Percentiles rank a stretch among this genome's conserved stretches.
Conservation (phyloP, 2,329 filamentous ascomycete species). For the Talaromyces sp. region DNA sequence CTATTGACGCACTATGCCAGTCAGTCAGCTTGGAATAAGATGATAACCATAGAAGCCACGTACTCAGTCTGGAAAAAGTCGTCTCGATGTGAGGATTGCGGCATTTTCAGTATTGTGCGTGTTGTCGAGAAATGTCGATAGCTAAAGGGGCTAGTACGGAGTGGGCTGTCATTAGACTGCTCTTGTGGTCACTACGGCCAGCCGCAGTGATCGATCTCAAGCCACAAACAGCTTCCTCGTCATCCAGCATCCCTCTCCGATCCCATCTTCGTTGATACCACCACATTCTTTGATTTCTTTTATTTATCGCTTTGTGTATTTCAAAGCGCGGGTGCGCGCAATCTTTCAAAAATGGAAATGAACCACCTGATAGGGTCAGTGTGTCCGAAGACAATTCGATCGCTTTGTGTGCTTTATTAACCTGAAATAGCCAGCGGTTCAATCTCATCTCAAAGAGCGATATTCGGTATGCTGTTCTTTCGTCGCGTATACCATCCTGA, state of each 20-base stretch:
- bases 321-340: constrained; percentile 32
- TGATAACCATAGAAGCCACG: constrained; percentile 29
- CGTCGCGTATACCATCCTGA: neutral
- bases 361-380: constrained; percentile 50
- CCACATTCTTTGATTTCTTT: constrained; percentile 20
- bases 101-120: constrained; percentile 42
- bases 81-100: constrained; percentile 67
- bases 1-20: constrained; percentile 43
- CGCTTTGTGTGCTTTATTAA: constrained; percentile 35
- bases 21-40: neutral
- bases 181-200: neutral
- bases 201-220: constrained; percentile 22
- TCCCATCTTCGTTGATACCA: constrained; percentile 22
- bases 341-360: constrained; percentile 44
- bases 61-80: constrained; percentile 94
- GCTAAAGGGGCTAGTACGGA: constrained; percentile 2
- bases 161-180: constrained; percentile 3
- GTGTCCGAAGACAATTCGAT: constrained; percentile 21
- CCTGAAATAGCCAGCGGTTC: constrained; percentile 71
- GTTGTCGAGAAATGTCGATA: neutral
- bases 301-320: constrained; percentile 18
- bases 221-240: constrained; percentile 22
- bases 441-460: constrained; percentile 96
- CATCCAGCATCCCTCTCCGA: constrained; percentile 22
- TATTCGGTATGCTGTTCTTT: constrained; percentile 67